Evolutionary conservation across 225 moss, liverwort and hornwort genomes (phyloP), one percentile per base, ranked within the genome.

Genomic region (Thuidium tamariscinum): DNA sequence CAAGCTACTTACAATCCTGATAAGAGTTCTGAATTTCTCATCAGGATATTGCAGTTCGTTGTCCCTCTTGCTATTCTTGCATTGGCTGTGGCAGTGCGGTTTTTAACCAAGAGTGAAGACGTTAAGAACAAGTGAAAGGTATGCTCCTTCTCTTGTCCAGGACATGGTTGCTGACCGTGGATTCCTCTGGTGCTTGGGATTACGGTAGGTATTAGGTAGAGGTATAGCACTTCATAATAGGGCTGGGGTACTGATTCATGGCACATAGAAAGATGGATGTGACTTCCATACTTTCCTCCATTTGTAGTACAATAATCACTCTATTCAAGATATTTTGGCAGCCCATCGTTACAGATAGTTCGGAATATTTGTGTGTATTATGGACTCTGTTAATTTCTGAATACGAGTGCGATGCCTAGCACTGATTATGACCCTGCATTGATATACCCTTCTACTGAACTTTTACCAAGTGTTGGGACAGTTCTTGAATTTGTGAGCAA

Each of bases 31-130:
- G 96, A 98, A 80, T 98, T 98, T 74, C 91, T 98, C 84, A 95
- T 98, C 87, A 94, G 89, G 87, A 94, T 98, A 81, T 83, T 98
- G 92, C 98, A 98, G 83, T 98, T 98, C 73, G 41, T 98, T 55
- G 98, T 98, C 54, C 98, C 98, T 54, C 89, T 98, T 64, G 96
- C 95, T 32, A 98, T 98, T 86, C 93, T 98, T 81, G 96, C 87
- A 44, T 89, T 98, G 89, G 98, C 98, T 51, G 90, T 98, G 74
- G 95, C 94, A 37, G 96, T 96, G 74, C 95, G 98, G 6, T 95
- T 95, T 89, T 86, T 98, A 74, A 98, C 98, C 9, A 98, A 98
- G 91, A 93, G 91, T 66, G 95, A 98, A 83, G 93, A 95, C 67
- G 83, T 68, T 5, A 64, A 83, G 27, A 71, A 70, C 51, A 74